phyloP scores from a whole-genome alignment of 208 protist genomes.

The Trypanosoma cruzi region DNA sequence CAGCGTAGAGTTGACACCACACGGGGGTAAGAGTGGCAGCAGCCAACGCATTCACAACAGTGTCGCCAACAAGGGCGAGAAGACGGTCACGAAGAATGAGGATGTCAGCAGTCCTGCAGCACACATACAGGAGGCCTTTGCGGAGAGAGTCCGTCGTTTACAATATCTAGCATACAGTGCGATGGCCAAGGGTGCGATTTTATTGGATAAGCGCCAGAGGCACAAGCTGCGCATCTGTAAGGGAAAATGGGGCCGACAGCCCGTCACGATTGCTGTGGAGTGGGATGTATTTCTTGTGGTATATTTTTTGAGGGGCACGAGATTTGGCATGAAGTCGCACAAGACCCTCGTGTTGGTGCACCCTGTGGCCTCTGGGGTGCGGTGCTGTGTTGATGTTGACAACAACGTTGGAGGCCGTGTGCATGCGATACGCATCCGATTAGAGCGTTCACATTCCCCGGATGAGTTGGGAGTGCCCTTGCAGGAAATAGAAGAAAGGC shows the following conservation, averaged over 20 bases:
- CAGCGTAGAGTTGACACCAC: neutral
- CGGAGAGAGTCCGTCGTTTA: conserved; percentile 51
- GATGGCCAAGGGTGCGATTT: conserved; percentile 44
- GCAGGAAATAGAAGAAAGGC: conserved; percentile 29
- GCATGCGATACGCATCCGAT: conserved; percentile 39
- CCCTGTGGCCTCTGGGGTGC: conserved; percentile 65
- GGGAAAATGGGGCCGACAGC: conserved; percentile 68
- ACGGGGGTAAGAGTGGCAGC: neutral
- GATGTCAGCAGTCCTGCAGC: neutral
- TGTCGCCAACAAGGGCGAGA: neutral
- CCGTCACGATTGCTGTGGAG: conserved; percentile 74
- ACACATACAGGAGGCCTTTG: conserved; percentile 1
- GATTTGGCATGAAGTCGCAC: conserved; percentile 40
- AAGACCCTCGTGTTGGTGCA: conserved; percentile 76
- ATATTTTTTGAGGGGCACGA: conserved; percentile 64
- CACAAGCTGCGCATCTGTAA: conserved; percentile 52
- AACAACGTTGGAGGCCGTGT: neutral
- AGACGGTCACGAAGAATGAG: neutral
- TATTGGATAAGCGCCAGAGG: conserved; percentile 58
- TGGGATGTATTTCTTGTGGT: conserved; percentile 83
- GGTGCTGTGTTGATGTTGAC: conserved; percentile 39
- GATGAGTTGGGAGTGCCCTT: conserved; percentile 57
- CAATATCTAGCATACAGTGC: conserved; percentile 78
- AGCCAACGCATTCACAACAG: neutral
- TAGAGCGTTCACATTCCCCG: conserved; percentile 46